phyloP scores from a whole-genome alignment of 192 early-diverging fungal genomes.

The Umbelopsis ramanniana region DNA sequence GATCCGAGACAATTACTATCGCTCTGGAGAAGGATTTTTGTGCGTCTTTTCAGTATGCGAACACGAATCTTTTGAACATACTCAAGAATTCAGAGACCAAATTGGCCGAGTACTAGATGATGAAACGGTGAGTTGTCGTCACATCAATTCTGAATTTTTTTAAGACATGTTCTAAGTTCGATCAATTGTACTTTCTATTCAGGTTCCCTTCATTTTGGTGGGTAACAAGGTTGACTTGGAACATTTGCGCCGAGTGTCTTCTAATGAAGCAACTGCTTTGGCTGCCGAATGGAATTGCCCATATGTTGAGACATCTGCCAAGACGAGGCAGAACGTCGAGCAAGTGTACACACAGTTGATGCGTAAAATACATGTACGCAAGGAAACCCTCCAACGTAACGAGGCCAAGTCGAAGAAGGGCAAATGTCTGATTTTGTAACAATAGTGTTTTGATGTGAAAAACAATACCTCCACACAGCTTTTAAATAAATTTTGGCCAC shows the following conservation, averaged over 20 bases:
- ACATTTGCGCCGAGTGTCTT: constrained; percentile 62
- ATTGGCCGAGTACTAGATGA: constrained; percentile 85
- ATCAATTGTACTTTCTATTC: background rate
- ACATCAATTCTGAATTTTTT: background rate
- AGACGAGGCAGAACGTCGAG: constrained; percentile 81
- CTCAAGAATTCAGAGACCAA: constrained; percentile 85
- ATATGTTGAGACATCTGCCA: constrained; percentile 77
- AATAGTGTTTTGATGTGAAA: constrained; percentile 20
- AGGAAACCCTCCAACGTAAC: constrained; percentile 40
- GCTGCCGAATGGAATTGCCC: constrained; percentile 72
- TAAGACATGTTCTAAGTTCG: background rate
- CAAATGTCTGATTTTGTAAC: constrained; percentile 42
- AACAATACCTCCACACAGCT: background rate
- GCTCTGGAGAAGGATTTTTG: constrained; percentile 83
- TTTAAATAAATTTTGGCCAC: constrained; percentile 17
- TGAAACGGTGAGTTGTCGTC: constrained; percentile 57
- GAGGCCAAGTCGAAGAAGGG: constrained; percentile 41
- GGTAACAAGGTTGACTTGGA: constrained; percentile 79
- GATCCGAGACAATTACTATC: constrained; percentile 88
- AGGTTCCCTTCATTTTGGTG: constrained; percentile 80
- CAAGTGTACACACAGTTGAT: constrained; percentile 75
- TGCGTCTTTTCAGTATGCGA: constrained; percentile 87
- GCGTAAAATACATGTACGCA: constrained; percentile 74
- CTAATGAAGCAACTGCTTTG: constrained; percentile 57
- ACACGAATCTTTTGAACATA: constrained; percentile 78